phyloP scores from a whole-genome alignment of 139 green algal genomes.

The Chlorella sorokiniana region DNA sequence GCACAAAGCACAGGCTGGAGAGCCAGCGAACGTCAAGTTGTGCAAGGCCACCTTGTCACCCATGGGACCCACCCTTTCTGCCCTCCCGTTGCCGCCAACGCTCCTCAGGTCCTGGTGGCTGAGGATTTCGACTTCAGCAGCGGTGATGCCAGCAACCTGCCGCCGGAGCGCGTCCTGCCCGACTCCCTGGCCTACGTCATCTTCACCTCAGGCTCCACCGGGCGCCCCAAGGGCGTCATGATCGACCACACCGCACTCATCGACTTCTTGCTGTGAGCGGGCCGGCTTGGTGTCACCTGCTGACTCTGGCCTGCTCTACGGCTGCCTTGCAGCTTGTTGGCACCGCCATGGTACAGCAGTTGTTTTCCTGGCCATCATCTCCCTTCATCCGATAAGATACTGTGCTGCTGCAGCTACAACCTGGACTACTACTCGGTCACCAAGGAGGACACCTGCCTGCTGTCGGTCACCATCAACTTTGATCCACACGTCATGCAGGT shows the following conservation, averaged over 20 bases:
- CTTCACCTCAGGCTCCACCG: constrained; percentile 72
- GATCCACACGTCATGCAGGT: neutral
- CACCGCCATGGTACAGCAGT: too few species aligned
- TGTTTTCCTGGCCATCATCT: neutral
- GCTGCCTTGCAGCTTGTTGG: too few species aligned
- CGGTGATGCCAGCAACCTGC: neutral
- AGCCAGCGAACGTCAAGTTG: neutral
- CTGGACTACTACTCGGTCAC: neutral
- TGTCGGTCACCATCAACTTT: neutral
- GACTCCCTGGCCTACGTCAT: constrained; percentile 58
- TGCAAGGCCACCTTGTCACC: too few species aligned
- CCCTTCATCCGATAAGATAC: neutral
- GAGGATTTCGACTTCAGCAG: neutral
- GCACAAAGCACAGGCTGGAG: neutral
- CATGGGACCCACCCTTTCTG: neutral
- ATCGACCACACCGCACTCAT: constrained; percentile 33
- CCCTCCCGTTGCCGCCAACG: neutral
- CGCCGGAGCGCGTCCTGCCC: neutral
- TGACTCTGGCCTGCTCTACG: neutral
- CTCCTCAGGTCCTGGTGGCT: neutral
- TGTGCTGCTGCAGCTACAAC: neutral
- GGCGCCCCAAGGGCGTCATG: constrained; percentile 64
- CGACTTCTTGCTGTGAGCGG: constrained; percentile 42
- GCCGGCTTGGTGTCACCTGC: neutral
- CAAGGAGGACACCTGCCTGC: neutral